Evolutionary conservation across 164 flowering plant genomes (phyloP).

Genomic region (Buxus sempervirens): DNA sequence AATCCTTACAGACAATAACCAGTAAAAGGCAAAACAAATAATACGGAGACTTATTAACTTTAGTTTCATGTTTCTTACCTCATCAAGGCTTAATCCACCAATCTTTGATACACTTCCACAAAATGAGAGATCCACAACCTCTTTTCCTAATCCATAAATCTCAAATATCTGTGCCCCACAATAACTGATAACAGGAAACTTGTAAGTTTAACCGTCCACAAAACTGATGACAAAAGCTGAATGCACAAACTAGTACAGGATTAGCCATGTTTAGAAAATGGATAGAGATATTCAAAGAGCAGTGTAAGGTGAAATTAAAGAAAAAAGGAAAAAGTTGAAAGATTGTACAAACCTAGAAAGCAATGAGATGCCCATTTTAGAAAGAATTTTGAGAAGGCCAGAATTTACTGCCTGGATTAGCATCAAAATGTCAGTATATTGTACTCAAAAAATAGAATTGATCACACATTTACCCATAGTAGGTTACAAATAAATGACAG

Average conservation of each 20-base stretch:
- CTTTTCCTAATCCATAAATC: constrained; percentile 89
- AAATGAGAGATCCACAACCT: constrained; percentile 85
- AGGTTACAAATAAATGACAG: background rate
- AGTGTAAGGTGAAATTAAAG: background rate
- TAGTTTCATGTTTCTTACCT: constrained; percentile 45
- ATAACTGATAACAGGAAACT: constrained; percentile 49
- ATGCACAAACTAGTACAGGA: background rate
- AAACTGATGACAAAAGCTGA: background rate
- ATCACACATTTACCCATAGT: background rate
- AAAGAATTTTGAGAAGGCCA: constrained; percentile 94
- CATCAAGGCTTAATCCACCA: constrained; percentile 89
- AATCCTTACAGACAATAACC: background rate
- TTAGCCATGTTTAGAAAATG: background rate
- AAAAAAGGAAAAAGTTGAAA: background rate
- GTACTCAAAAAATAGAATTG: background rate
- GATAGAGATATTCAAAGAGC: background rate
- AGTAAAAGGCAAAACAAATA: background rate
- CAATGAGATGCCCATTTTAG: constrained; percentile 98
- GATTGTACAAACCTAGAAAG: constrained; percentile 70
- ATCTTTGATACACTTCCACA: constrained; percentile 84
- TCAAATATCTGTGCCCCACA: constrained; percentile 99
- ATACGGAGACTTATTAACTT: background rate
- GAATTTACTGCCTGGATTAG: constrained; percentile 75
- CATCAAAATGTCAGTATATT: constrained; percentile 5
- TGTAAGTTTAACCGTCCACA: constrained; percentile 7